A percentile compares a stretch with the other conserved stretches of the same genome.
These are phyloP conservation scores for Penicillium sp. DNA, from an alignment of 2,329 filamentous ascomycete species.

Conservation along the genomic window DNA sequence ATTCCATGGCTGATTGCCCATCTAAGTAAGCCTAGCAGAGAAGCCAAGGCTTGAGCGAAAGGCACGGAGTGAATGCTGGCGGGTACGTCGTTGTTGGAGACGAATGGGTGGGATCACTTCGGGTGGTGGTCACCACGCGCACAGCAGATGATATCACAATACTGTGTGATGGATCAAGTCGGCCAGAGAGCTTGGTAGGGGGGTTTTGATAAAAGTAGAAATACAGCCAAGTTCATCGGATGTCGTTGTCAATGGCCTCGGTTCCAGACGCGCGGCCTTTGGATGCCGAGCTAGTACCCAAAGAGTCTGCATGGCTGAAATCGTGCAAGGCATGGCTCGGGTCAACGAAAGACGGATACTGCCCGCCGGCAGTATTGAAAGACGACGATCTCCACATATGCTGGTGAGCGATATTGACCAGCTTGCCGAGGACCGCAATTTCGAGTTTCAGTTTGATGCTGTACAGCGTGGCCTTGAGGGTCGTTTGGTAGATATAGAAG, in stretches of 20 bases:
- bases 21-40: not conserved
- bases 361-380: conserved; percentile 8
- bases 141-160: not conserved
- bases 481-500: conserved; percentile 40
- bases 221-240: not conserved
- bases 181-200: not conserved
- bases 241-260: conserved; percentile 10
- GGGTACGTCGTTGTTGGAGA: not conserved
- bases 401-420: conserved; percentile 36
- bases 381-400: conserved; percentile 21
- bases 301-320: conserved; percentile 13
- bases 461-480: conserved; percentile 37
- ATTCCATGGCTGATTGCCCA: not conserved
- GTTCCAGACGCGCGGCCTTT: conserved; percentile 16
- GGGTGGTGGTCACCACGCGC: not conserved
- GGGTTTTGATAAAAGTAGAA: not conserved
- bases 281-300: conserved; percentile 12
- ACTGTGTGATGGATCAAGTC: not conserved
- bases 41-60: not conserved
- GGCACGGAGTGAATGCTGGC: not conserved
- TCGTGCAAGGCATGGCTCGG: conserved; percentile 15
- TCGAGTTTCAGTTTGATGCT: conserved; percentile 50
- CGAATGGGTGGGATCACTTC: not conserved
- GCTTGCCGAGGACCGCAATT: conserved; percentile 51
- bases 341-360: conserved; percentile 24